Evolutionary conservation across 148 eudicot species (phyloP).

Genomic region (Polygonum aviculare): DNA sequence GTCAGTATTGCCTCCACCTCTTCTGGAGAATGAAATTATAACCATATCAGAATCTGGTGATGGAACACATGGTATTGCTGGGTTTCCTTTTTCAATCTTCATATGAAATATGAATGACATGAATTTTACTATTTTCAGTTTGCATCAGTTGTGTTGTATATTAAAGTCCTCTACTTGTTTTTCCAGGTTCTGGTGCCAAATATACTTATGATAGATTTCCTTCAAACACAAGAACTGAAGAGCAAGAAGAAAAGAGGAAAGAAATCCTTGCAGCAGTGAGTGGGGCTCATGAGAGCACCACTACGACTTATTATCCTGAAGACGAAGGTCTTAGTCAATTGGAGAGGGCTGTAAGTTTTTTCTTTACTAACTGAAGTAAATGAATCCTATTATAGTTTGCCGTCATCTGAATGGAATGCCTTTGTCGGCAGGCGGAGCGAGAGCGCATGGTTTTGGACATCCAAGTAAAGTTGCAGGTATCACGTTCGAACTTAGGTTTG

Average conservation of each 20-base stretch:
- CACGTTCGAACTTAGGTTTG: neutral
- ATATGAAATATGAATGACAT: no score
- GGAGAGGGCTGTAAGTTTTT: slow-evolving; percentile 85
- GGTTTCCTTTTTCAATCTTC: neutral
- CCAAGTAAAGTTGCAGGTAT: slow-evolving; percentile 95
- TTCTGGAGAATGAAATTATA: slow-evolving; percentile 68
- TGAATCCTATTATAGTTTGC: neutral
- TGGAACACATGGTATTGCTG: slow-evolving; percentile 45
- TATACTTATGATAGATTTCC: slow-evolving; percentile 84
- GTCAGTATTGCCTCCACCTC: slow-evolving; percentile 63
- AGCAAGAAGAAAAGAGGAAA: slow-evolving; percentile 86
- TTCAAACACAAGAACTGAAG: slow-evolving; percentile 73
- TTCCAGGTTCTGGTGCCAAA: slow-evolving; percentile 52
- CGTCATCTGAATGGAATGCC: slow-evolving; percentile 6
- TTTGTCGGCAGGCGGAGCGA: slow-evolving; percentile 71
- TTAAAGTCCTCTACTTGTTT: neutral
- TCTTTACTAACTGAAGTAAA: slow-evolving; percentile 7
- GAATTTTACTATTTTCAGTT: neutral
- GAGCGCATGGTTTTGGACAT: slow-evolving; percentile 98
- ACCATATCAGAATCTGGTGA: slow-evolving; percentile 66
- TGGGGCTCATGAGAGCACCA: slow-evolving; percentile 60
- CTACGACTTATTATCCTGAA: slow-evolving; percentile 31
- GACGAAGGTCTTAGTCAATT: slow-evolving; percentile 89
- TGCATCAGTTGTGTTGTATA: slow-evolving; percentile 7
- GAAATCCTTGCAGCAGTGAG: slow-evolving; percentile 77